These are phyloP conservation scores for Phytophthora pinifolia DNA, from an alignment of 352 stramenopile species.

Conservation along the genomic window DNA sequence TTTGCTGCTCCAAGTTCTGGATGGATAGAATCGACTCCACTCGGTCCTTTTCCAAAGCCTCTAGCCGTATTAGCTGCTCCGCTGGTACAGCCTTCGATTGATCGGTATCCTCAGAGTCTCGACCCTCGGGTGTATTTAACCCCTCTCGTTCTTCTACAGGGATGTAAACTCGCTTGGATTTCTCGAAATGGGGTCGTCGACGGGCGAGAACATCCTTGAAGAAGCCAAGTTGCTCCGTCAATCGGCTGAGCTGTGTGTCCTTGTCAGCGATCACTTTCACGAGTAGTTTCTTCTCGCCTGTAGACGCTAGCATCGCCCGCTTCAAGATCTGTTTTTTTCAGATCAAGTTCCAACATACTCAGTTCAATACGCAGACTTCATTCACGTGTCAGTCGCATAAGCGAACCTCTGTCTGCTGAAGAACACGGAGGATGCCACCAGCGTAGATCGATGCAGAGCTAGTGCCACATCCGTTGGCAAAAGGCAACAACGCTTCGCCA, in stretches of 20 bases:
- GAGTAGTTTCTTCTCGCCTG: constrained; percentile 41
- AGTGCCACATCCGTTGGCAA: constrained; percentile 42
- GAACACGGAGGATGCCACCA: constrained; percentile 39
- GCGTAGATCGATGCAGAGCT: constrained; percentile 48
- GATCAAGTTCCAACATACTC: neutral
- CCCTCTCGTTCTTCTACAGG: constrained; percentile 2
- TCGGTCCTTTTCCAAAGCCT: constrained; percentile 21
- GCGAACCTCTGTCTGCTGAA: constrained; percentile 56
- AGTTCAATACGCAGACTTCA: no score
- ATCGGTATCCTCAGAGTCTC: neutral
- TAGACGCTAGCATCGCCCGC: constrained; percentile 32
- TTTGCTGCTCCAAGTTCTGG: constrained; percentile 17
- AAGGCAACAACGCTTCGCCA: constrained; percentile 13
- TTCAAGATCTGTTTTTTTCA: constrained; percentile 39
- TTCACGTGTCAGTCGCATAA: no score
- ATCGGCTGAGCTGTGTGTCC: constrained; percentile 30
- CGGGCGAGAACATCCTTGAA: constrained; percentile 66
- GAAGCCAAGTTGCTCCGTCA: constrained; percentile 53
- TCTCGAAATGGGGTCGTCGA: constrained; percentile 21
- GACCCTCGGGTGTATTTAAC: neutral
- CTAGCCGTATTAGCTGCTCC: constrained; percentile 17
- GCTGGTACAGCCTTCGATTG: neutral
- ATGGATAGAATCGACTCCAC: constrained; percentile 21
- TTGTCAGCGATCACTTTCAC: constrained; percentile 28
- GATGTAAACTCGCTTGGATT: neutral